phyloP scores from a whole-genome alignment of 345 rosid genomes.

The Rhodomyrtus tomentosa region DNA sequence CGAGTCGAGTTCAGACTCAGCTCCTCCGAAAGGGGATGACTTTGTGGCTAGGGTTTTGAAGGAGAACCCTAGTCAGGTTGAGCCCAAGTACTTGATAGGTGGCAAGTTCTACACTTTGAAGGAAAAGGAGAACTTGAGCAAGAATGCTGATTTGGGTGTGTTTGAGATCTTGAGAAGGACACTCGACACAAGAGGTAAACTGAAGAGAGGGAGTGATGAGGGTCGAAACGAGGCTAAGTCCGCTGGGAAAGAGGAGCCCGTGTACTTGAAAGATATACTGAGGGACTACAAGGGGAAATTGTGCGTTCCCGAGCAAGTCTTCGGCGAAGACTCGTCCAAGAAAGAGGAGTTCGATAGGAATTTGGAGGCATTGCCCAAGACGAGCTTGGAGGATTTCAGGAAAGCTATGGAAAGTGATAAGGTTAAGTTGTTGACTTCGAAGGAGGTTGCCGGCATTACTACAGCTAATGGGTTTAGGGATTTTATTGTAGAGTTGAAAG shows the following conservation, averaged over 20 bases:
- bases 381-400: constrained; percentile 63
- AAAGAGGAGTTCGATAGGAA: constrained; percentile 60
- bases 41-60: constrained; percentile 25
- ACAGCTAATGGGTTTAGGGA: constrained; percentile 26
- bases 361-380: constrained; percentile 53
- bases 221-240: constrained; percentile 9
- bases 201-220: constrained; percentile 7
- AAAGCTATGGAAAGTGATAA: constrained; percentile 54
- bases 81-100: constrained; percentile 51
- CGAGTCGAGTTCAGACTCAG: neutral
- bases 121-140: constrained; percentile 43
- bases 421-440: constrained; percentile 62
- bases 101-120: constrained; percentile 44
- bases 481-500: constrained; percentile 69
- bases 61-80: constrained; percentile 82
- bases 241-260: constrained; percentile 20
- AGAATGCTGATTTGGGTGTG: constrained; percentile 23
- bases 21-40: neutral
- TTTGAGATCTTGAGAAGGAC: constrained; percentile 29
- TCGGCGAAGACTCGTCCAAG: constrained; percentile 56
- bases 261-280: constrained; percentile 66
- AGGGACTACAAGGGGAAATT: constrained; percentile 81
- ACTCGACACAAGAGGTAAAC: constrained; percentile 22
- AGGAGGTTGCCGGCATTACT: constrained; percentile 27
- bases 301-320: constrained; percentile 83